Evolutionary conservation across 306 rosid genomes (phyloP).

Genomic region (Fragaria vesca): DNA sequence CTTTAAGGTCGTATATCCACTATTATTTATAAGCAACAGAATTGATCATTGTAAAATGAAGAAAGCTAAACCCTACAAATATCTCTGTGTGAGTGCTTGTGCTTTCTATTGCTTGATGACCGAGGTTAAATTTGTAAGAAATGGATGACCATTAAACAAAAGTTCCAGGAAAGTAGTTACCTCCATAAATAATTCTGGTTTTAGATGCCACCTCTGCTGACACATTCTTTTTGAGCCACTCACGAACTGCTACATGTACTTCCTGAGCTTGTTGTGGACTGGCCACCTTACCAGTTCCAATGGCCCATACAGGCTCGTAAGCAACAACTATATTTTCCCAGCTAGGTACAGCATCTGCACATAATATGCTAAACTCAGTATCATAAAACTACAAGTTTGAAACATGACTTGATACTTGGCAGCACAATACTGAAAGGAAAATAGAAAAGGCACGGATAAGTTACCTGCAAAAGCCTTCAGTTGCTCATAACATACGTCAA

Average conservation of each 20-base stretch:
- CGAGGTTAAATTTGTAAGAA: background rate
- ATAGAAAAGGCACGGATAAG: conserved; percentile 15
- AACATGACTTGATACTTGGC: background rate
- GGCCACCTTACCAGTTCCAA: conserved; percentile 99
- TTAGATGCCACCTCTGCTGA: conserved; percentile 89
- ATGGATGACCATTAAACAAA: conserved; percentile 14
- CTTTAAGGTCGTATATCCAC: background rate
- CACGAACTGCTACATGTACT: conserved; percentile 90
- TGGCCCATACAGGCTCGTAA: conserved; percentile 99
- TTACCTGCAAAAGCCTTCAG: conserved; percentile 89
- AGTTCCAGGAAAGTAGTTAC: conserved; percentile 39
- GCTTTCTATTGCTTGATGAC: background rate
- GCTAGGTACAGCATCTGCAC: conserved; percentile 83
- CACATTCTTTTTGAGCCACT: conserved; percentile 82
- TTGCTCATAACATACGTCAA: conserved; percentile 77
- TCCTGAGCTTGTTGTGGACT: conserved; percentile 97
- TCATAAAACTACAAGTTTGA: conserved; percentile 13
- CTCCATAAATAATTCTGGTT: conserved; percentile 95
- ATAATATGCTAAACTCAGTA: conserved; percentile 11
- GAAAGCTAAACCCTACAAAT: background rate
- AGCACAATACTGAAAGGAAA: conserved; percentile 9
- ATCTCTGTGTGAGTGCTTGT: background rate
- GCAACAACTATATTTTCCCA: conserved; percentile 95
- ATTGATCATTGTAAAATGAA: background rate
- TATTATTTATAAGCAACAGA: background rate